A percentile compares a stretch with the other conserved stretches of the same genome.
Conservation (phyloP, 768 basidiomycete species). For the Macrocybe gigantea region DNA sequence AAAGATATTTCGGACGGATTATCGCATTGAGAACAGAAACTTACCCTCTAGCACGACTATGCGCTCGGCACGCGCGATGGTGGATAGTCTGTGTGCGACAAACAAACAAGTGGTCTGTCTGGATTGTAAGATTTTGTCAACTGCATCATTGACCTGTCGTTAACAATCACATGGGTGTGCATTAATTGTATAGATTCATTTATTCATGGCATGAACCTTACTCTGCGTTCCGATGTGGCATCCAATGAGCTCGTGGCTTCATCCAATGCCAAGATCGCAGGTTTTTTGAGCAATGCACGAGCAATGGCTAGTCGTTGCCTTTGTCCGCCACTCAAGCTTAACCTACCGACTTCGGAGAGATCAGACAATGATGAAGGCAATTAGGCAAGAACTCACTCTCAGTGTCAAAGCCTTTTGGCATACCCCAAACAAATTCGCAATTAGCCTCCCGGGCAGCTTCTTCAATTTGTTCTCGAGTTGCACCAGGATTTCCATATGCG, state of each 20-base stretch:
- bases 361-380: background rate
- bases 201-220: constrained; percentile 20
- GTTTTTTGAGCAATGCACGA: constrained; percentile 83
- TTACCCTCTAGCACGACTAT: constrained; percentile 88
- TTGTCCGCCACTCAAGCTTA: constrained; percentile 74
- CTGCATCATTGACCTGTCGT: constrained; percentile 76
- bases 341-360: constrained; percentile 47
- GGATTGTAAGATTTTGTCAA: constrained; percentile 78
- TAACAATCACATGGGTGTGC: background rate
- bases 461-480: constrained; percentile 80
- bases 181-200: too few relatives aligned
- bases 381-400: constrained; percentile 49
- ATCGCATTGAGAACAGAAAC: constrained; percentile 4
- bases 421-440: constrained; percentile 93
- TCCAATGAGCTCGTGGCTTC: constrained; percentile 89
- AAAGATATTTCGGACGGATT: background rate
- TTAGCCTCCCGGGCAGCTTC: constrained; percentile 86
- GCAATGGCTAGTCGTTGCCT: constrained; percentile 80
- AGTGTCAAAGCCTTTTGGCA: constrained; percentile 93
- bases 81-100: constrained; percentile 86
- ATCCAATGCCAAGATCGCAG: constrained; percentile 81
- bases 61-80: constrained; percentile 84
- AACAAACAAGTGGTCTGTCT: constrained; percentile 83
- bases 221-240: constrained; percentile 81
- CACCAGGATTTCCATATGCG: constrained; percentile 74